phyloP scores from a whole-genome alignment of 2,329 filamentous ascomycete species.

The Epichloe sylvatica region DNA sequence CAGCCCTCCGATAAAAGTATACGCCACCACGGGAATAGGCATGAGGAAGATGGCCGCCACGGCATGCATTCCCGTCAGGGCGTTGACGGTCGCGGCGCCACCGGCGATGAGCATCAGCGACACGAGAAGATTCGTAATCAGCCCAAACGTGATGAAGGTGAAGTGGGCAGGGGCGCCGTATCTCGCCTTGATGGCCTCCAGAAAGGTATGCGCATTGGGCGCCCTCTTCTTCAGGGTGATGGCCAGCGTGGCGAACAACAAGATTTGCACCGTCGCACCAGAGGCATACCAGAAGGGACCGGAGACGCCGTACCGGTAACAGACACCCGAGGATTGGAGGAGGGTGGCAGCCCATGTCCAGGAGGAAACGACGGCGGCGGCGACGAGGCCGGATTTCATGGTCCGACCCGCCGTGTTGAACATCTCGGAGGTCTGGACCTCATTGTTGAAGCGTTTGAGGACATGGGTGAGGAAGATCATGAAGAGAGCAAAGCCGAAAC shows the following conservation, averaged over 20 bases:
- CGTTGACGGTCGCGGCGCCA: slow-evolving; percentile 45
- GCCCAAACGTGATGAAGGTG: slow-evolving; percentile 68
- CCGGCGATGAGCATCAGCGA: slow-evolving; percentile 82
- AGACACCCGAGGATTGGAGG: slow-evolving; percentile 66
- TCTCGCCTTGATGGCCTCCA: slow-evolving; percentile 69
- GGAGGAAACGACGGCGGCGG: slow-evolving; percentile 77
- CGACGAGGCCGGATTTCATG: slow-evolving; percentile 78
- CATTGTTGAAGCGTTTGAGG: slow-evolving; percentile 45
- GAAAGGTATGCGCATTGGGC: slow-evolving; percentile 74
- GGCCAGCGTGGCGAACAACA: slow-evolving; percentile 78
- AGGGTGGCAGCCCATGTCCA: slow-evolving; percentile 90
- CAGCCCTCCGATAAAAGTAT: slow-evolving; percentile 65
- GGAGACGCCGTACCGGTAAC: slow-evolving; percentile 62
- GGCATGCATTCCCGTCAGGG: slow-evolving; percentile 35
- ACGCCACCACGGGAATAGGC: slow-evolving; percentile 38
- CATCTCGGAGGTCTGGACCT: slow-evolving; percentile 82
- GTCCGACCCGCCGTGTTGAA: slow-evolving; percentile 80
- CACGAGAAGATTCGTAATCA: slow-evolving; percentile 77
- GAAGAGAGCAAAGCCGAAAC: slow-evolving; percentile 58
- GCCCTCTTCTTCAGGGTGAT: slow-evolving; percentile 80
- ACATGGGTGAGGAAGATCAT: slow-evolving; percentile 64
- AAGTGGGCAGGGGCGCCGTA: slow-evolving; percentile 60
- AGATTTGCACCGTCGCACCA: slow-evolving; percentile 72
- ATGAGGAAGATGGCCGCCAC: slow-evolving; percentile 49
- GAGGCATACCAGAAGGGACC: slow-evolving; percentile 48